phyloP scores from a whole-genome alignment of 176 grass and related monocot genomes.

The Paspalum notatum region DNA sequence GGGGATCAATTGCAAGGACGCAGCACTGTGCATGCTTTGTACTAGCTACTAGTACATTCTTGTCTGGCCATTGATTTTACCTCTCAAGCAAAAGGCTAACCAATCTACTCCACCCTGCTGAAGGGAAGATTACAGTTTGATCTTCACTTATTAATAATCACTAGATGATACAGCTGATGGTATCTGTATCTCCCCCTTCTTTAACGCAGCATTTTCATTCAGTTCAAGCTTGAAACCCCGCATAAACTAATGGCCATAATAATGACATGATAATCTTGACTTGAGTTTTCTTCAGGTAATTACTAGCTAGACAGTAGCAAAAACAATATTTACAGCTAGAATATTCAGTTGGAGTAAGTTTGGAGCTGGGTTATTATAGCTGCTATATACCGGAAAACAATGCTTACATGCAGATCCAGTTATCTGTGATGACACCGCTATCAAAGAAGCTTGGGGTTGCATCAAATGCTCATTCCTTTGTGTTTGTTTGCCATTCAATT shows the following conservation, averaged over 20 bases:
- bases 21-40: neutral
- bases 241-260: conserved; percentile 32
- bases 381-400: neutral
- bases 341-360: neutral
- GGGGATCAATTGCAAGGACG: neutral
- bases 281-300: neutral
- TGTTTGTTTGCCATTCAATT: conserved; percentile 36
- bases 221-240: conserved; percentile 24
- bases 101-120: neutral
- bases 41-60: conserved; percentile 11
- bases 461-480: conserved; percentile 21
- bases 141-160: neutral
- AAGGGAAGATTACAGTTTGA: neutral
- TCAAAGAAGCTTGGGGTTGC: neutral
- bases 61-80: neutral
- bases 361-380: neutral
- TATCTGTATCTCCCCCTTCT: neutral
- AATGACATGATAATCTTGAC: neutral
- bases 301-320: conserved; percentile 6
- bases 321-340: neutral
- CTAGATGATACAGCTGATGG: neutral
- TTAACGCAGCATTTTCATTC: neutral
- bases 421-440: neutral
- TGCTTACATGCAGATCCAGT: conserved; percentile 8
- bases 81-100: conserved; percentile 16